phyloP scores from a whole-genome alignment of 225 moss, liverwort and hornwort species.

The Physcomitrium patens region DNA sequence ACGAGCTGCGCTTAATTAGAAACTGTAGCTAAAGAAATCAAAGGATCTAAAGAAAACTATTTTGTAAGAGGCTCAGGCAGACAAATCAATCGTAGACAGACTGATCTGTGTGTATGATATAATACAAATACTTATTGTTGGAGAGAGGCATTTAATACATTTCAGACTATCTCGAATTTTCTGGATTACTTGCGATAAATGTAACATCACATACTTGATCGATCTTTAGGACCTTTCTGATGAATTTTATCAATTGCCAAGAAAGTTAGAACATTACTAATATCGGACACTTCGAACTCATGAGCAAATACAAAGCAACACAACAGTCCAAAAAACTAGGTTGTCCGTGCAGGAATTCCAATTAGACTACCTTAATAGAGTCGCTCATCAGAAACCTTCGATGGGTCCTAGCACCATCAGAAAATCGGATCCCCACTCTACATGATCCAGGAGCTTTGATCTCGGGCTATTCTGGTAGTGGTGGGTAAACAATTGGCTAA shows the following conservation, averaged over 20 bases:
- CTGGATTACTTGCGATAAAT: too few species aligned
- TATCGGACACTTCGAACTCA: neutral
- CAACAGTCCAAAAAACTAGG: neutral
- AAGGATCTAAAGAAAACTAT: neutral
- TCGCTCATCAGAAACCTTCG: constrained; percentile 88
- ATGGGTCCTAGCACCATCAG: constrained; percentile 83
- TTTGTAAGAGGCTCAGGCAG: too few species aligned
- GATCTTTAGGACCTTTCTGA: too few species aligned
- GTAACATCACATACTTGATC: too few species aligned
- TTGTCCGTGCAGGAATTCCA: constrained; percentile 4
- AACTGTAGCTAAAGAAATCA: neutral
- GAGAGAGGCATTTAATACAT: too few species aligned
- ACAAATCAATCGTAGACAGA: too few species aligned
- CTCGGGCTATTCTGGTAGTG: constrained; percentile 81
- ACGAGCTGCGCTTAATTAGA: neutral
- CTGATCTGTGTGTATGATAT: too few species aligned
- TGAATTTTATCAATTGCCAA: neutral
- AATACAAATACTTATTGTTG: too few species aligned
- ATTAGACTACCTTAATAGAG: constrained; percentile 74
- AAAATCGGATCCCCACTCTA: constrained; percentile 89
- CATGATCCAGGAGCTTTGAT: constrained; percentile 59
- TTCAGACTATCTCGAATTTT: too few species aligned
- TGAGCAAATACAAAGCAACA: neutral
- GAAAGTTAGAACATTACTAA: neutral
- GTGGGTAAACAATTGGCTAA: constrained; percentile 59